Base-by-base conservation (phyloP, 2,329 filamentous ascomycete species). In the Alternaria sp. region DNA sequence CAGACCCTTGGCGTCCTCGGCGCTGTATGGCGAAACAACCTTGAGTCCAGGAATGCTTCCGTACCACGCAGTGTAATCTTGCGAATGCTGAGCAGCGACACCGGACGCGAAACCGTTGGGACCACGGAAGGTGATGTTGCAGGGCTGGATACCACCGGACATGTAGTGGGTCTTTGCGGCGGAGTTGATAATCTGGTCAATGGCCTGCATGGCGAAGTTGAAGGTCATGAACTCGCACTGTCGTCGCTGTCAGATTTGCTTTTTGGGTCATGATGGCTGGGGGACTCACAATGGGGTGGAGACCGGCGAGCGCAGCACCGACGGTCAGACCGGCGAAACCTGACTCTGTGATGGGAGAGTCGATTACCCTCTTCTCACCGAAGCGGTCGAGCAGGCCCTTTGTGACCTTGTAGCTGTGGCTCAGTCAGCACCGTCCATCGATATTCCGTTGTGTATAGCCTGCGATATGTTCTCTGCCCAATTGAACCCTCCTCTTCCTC, bases 141-240 rank as follows among this genome's bases (percentile, higher is more conserved):
- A 99, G 76, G 96, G 96, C 85, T 99, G 96, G 82, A 97, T 98
- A 82, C 96, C 96, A 77, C 96, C 96, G 69, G 96, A 98, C 96
- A 99, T 99, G 88, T 99, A 99, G 80, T 99, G 95, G 61, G 96
- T 99, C 88, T 99, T 99, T 79, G 93, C 96, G 74, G 87, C 96
- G 54, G 95, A 98, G 90, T 99, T 99, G 89, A 99, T 94, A 81
- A 99, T 93, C 83, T 99, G 96, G 82, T 99, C 96, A 83, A 99
- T 99, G 81, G 96, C 93, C 86, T 99, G 96, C 96, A 99, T 99
- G 83, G 96, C 95, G 81, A 98, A 98, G 89, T 99, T 99, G 90
- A 97, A 98, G 78, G 96, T 99, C 96, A 99, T 99, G 88, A 99
- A 99, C 86, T 99, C 96, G 88, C 92, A 96, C 93, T 96, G 71